Evolutionary conservation across 1,139 yeast genomes (phyloP).

Genomic region (Scheffersomyces insectosa): DNA sequence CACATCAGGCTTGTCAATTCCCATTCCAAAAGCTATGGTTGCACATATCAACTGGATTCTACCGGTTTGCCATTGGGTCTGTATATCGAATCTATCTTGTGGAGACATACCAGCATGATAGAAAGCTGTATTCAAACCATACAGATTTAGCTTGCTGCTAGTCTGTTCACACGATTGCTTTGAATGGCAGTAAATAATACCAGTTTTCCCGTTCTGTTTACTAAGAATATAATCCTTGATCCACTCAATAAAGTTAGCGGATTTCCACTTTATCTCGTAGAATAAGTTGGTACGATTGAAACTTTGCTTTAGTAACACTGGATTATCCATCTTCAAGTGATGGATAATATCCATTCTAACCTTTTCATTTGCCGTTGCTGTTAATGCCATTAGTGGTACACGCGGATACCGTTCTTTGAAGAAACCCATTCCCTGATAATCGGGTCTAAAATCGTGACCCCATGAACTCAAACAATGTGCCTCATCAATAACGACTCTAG

Average conservation of each 20-base stretch:
- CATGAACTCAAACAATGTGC: constrained; percentile 98
- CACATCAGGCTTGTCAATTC: constrained; percentile 95
- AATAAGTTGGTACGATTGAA: constrained; percentile 86
- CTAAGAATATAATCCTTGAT: constrained; percentile 56
- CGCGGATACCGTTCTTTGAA: constrained; percentile 74
- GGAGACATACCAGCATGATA: constrained; percentile 95
- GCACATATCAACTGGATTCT: constrained; percentile 82
- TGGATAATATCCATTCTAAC: constrained; percentile 85
- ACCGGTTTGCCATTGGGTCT: constrained; percentile 79
- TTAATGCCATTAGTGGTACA: constrained; percentile 91
- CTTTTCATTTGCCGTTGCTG: constrained; percentile 96
- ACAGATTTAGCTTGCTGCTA: constrained; percentile 55
- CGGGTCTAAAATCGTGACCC: constrained; percentile 99
- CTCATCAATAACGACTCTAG: constrained; percentile 92
- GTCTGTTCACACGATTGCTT: constrained; percentile 86
- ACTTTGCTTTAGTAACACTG: constrained; percentile 68
- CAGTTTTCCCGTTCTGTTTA: constrained; percentile 63
- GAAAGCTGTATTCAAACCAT: constrained; percentile 68
- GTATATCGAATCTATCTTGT: constrained; percentile 69
- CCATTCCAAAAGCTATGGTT: constrained; percentile 98
- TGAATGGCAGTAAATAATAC: constrained; percentile 92
- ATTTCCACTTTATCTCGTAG: constrained; percentile 74
- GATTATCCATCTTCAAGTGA: constrained; percentile 58
- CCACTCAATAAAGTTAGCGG: constrained; percentile 56
- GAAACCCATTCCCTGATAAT: constrained; percentile 77